phyloP scores from a whole-genome alignment of 148 eudicot genomes.

The Suaeda aralocaspica region DNA sequence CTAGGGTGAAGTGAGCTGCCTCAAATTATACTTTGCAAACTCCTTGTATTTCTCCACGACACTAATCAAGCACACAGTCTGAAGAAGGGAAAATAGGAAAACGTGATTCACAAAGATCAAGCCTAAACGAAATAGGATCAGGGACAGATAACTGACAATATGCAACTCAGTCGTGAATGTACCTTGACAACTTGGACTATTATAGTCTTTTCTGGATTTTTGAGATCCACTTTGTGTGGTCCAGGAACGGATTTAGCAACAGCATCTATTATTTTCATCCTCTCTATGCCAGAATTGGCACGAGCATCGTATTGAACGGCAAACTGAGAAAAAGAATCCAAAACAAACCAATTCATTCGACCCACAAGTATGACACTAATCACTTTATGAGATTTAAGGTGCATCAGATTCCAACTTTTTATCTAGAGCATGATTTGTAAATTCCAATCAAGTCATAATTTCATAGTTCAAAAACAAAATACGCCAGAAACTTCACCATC shows the following conservation, averaged over 20 bases:
- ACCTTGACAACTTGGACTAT: constrained; percentile 91
- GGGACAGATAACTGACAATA: neutral
- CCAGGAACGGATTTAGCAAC: constrained; percentile 84
- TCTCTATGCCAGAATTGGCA: constrained; percentile 86
- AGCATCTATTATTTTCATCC: constrained; percentile 78
- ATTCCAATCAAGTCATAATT: neutral
- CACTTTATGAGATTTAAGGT: neutral
- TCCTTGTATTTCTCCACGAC: constrained; percentile 95
- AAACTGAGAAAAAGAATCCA: constrained; percentile 40
- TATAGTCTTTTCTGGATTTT: constrained; percentile 72
- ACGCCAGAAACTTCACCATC: too few relatives aligned
- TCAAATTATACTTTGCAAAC: constrained; percentile 77
- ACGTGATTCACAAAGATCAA: neutral
- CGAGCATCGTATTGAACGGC: constrained; percentile 95
- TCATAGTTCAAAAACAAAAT: too few relatives aligned
- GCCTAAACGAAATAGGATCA: neutral
- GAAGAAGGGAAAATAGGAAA: constrained; percentile 21
- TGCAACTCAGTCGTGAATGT: neutral
- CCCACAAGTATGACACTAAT: neutral
- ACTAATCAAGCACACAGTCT: constrained; percentile 94
- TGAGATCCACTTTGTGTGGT: constrained; percentile 93
- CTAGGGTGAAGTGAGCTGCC: constrained; percentile 63
- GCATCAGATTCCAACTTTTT: neutral
- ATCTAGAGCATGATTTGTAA: neutral
- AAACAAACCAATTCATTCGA: constrained; percentile 10